These are phyloP conservation scores for Sonneratia alba DNA, from an alignment of 345 rosid genomes.

Conservation along the genomic window DNA sequence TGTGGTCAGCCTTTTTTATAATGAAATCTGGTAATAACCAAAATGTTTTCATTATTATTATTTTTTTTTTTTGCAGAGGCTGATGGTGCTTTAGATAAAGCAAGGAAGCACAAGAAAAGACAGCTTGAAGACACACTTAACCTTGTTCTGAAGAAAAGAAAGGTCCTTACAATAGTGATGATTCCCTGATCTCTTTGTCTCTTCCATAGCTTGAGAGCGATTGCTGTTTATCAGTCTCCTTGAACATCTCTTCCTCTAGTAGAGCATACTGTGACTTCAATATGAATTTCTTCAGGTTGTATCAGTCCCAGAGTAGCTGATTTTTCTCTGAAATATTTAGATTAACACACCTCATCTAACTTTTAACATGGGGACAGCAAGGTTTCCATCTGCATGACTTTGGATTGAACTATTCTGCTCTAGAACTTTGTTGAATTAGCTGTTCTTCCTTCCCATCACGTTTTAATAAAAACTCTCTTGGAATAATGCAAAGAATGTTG, in stretches of 20 bases:
- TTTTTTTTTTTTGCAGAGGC: constrained; percentile 56
- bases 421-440: not conserved
- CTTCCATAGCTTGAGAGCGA: not conserved
- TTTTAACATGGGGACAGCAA: not conserved
- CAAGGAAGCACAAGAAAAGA: constrained; percentile 97
- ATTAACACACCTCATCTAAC: not conserved
- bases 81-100: constrained; percentile 99
- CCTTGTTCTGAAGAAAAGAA: constrained; percentile 85
- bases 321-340: not conserved
- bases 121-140: constrained; percentile 97
- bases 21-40: too few relatives aligned
- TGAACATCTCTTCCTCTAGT: not conserved
- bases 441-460: not conserved
- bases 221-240: not conserved
- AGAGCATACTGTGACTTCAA: not conserved
- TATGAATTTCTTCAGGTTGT: not conserved
- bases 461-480: not conserved
- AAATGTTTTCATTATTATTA: not conserved
- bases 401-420: too few relatives aligned
- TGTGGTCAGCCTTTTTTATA: not conserved
- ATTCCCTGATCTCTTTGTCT: not conserved
- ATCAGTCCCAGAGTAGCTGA: not conserved
- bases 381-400: not conserved
- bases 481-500: not conserved
- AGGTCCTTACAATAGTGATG: constrained; percentile 33